Evolutionary conservation across 2,329 filamentous ascomycete genomes (phyloP), one percentile per base, ranked within the genome.

Genomic region (Claviceps sp.): DNA sequence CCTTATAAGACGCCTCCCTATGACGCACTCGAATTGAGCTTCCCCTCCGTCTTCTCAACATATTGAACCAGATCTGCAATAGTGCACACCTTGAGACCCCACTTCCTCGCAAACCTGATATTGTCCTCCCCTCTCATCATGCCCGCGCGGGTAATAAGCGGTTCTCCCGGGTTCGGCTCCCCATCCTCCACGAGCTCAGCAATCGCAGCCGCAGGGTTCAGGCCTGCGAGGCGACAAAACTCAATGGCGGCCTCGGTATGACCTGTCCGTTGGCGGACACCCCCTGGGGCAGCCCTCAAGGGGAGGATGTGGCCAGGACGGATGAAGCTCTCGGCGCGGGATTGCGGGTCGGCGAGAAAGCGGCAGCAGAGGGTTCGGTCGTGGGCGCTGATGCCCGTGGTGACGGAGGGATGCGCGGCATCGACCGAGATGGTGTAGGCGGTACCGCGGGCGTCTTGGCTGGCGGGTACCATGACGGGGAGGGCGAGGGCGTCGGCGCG

Each of bases 171-270:
- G 3, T 88, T 77, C 66, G 82, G 79, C 56, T 80, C 79, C 1
- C 90, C 90, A 60, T 94, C 89, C 57, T 90, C 87, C 45, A 98
- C 88, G 55, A 98, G 71, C 73, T 98, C 93, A 60, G 86, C 88
- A 63, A 97, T 97, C 24, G 88, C 90, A 40, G 81, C 88, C 1
- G 85, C 91, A 49, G 78, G 76, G 55, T 71, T 67, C 72, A 88
- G 91, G 1, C 89, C 89, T 1, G 90, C 84, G 54, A 98, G 70
- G 49, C 85, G 74, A 67, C 91, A 96, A 65, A 98, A 82, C 67
- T 98, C 93, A 4, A 94, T 79, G 9, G 85, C 88, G 1, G 93
- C 93, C 74, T 98, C 93, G 11, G 93, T 98, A 68, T 98, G 93
- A 3, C 93, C 93, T 49, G 75, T 75, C 16, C 93, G 72, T 63